A percentile compares a stretch with the other conserved stretches of the same genome.
These are phyloP conservation scores for Epipyxis sp. DNA, from an alignment of 108 stramenopile species.

Conservation along the genomic window DNA sequence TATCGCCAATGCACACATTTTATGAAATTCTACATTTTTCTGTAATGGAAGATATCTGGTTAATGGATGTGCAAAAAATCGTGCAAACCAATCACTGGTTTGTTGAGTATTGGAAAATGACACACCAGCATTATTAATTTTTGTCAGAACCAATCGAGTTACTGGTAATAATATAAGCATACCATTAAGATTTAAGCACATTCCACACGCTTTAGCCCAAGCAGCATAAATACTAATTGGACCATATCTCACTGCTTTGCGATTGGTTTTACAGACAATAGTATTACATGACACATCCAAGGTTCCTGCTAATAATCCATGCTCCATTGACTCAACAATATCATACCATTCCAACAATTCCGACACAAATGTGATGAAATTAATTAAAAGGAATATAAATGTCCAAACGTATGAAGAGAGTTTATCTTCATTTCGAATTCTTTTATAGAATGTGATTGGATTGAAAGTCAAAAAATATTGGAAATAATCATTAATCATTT, in stretches of 20 bases:
- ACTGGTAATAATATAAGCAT: conserved; percentile 42
- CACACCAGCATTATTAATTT: conserved; percentile 37
- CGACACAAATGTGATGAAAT: conserved; percentile 24
- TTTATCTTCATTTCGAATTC: conserved; percentile 34
- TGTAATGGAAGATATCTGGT: conserved; percentile 40
- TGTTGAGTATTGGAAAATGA: conserved; percentile 7
- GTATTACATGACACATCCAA: conserved; percentile 25
- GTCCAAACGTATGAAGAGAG: conserved; percentile 35
- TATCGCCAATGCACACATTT: conserved; percentile 41
- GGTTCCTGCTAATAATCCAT: conserved; percentile 26
- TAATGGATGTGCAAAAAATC: conserved; percentile 38
- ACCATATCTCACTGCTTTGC: background rate
- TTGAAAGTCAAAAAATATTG: background rate
- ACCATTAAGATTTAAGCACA: conserved; percentile 45
- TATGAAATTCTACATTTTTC: conserved; percentile 55
- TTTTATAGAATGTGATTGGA: conserved; percentile 1
- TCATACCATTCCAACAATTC: conserved; percentile 27
- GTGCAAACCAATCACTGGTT: background rate
- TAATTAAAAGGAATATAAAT: conserved; percentile 2
- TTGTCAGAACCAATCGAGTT: conserved; percentile 7
- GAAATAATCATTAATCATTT: background rate
- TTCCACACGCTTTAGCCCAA: conserved; percentile 44
- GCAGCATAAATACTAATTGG: conserved; percentile 34
- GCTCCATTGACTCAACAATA: conserved; percentile 19
- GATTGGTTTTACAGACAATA: conserved; percentile 12